Conservation (phyloP, 441 rosid genomes). For the Populus hybrid region DNA sequence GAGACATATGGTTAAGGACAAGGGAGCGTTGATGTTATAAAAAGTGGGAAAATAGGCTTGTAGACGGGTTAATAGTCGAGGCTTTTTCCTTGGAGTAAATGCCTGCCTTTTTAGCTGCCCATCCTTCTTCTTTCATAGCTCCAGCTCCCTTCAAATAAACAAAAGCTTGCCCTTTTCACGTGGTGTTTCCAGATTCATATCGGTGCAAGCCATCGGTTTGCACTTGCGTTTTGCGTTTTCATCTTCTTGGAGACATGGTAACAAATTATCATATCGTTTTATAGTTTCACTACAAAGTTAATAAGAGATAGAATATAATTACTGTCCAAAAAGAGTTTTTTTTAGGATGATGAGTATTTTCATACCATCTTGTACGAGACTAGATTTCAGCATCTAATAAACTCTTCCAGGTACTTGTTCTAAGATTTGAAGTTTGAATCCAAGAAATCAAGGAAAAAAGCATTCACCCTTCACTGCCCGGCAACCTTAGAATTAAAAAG, state of each 20-base stretch:
- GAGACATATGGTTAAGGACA: conserved; percentile 14
- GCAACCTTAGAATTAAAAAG: neutral
- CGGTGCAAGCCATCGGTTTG: neutral
- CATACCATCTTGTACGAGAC: neutral
- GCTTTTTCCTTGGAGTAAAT: neutral
- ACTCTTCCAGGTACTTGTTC: neutral
- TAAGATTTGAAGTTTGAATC: neutral
- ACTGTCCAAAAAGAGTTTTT: neutral
- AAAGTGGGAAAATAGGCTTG: conserved; percentile 4
- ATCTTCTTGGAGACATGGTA: too few relatives aligned
- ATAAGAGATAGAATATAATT: neutral
- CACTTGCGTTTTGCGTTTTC: too few relatives aligned
- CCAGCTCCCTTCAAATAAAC: neutral
- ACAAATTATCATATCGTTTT: too few relatives aligned
- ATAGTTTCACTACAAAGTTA: neutral
- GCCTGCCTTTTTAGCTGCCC: neutral
- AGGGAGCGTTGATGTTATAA: conserved; percentile 20
- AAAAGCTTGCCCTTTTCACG: neutral
- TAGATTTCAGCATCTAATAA: neutral
- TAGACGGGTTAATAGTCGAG: conserved; percentile 1
- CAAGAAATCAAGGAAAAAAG: neutral
- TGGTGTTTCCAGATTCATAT: neutral
- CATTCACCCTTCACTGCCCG: neutral
- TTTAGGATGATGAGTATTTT: neutral
- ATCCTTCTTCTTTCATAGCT: too few relatives aligned